Base-by-base conservation (phyloP, 2,329 filamentous ascomycete genomes). In the Seiridium unicorne region DNA sequence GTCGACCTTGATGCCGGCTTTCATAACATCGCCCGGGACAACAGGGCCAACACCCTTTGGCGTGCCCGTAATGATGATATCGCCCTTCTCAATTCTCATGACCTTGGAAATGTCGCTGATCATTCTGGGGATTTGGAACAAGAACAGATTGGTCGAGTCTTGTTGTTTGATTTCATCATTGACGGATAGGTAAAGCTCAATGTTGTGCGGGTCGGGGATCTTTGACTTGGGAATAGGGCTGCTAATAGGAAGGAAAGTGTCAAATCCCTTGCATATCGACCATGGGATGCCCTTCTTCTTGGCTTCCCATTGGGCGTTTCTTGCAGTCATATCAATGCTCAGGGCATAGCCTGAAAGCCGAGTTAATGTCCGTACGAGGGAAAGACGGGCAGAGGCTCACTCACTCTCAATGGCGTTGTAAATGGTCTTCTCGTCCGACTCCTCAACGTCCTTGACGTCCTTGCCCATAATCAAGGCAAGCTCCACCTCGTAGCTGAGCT, bases 221-320 rank as follows among this genome's bases (percentile, higher is more conserved):
- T 84, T 82, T 42, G 85, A 81, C 79, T 96, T 96, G 67, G 87
- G 81, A 69, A 99, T 96, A 59, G 91, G 81, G 64, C 89, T 81
- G 74, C 89, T 92, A 71, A 99, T 84, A 61, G 95, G 95, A 56
- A 96, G 83, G 81, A 99, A 99, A 3, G 95, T 98, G 76, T 99
- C 95, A 74, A 98, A 99, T 51, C 95, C 95, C 81, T 99, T 99
- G 67, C 92, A 90, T 66, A 97, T 97, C 70, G 89, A 88, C 95
- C 95, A 99, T 6, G 95, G 95, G 13, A 98, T 87, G 42, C 95
- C 93, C 82, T 95, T 97, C 79, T 90, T 92, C 86, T 98, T 99
- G 65, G 94, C 94, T 79, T 97, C 93, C 69, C 97, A 91, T 78
- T 99, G 95, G 5, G 92, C 86, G 76, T 98, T 98, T 66, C 95